Evolutionary conservation across 129 eudicot species (phyloP).

Genomic region (Rutidosis leptorrhynchoides): DNA sequence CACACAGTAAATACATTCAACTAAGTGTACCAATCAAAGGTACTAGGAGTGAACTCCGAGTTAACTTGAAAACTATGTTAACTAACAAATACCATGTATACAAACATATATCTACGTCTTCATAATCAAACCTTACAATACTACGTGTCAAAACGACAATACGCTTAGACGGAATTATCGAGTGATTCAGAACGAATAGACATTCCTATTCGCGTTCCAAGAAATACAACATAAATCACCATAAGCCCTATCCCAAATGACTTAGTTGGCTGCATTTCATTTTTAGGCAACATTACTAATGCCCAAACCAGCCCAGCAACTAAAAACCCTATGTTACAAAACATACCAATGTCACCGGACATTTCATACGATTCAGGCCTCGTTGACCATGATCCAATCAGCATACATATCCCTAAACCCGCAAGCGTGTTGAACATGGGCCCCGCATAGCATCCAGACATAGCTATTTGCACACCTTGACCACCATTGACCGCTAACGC

Average conservation of each 20-base stretch:
- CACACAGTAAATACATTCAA: background rate
- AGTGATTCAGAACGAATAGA: constrained; percentile 44
- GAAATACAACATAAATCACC: constrained; percentile 53
- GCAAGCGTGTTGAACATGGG: constrained; percentile 85
- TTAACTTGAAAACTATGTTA: background rate
- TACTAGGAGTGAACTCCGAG: constrained; percentile 12
- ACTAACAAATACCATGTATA: background rate
- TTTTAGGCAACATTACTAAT: constrained; percentile 54
- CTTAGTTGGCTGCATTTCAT: constrained; percentile 62
- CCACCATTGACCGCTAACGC: constrained; percentile 69
- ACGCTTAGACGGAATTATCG: constrained; percentile 29
- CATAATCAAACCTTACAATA: background rate
- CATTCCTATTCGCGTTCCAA: constrained; percentile 39
- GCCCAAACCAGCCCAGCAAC: constrained; percentile 67
- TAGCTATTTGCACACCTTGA: constrained; percentile 83
- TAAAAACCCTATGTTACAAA: constrained; percentile 64
- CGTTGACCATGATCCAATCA: constrained; percentile 65
- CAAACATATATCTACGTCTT: constrained; percentile 17
- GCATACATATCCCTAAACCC: constrained; percentile 75
- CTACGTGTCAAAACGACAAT: background rate
- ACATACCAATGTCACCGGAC: constrained; percentile 55
- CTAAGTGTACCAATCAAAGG: constrained; percentile 16
- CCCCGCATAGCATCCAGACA: constrained; percentile 86
- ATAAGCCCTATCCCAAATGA: constrained; percentile 64
- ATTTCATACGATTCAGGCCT: constrained; percentile 50